A percentile compares a stretch with the other conserved stretches of the same genome.
Evolutionary conservation across 2,329 filamentous ascomycete genomes (phyloP).

Genomic region (Pyricularia grisea): DNA sequence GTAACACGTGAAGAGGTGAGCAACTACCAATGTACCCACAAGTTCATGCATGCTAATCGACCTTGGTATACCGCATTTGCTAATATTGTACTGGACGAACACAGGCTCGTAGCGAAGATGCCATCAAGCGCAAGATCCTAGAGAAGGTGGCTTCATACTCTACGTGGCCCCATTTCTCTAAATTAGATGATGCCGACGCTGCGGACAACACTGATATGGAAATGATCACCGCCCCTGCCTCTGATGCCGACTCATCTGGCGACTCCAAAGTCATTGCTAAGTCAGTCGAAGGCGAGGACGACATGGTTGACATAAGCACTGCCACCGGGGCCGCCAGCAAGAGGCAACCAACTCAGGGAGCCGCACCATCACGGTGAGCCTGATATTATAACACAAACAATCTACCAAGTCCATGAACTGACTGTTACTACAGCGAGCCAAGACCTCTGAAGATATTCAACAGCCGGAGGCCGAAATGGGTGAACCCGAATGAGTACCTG

Average conservation of each 20-base stretch:
- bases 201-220: slow-evolving; percentile 54
- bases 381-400: neutral
- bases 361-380: neutral
- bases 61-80: neutral
- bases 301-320: slow-evolving; percentile 82
- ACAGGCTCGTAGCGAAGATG: slow-evolving; percentile 49
- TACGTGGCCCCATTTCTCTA: slow-evolving; percentile 54
- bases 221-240: slow-evolving; percentile 54
- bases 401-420: neutral
- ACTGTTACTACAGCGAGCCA: slow-evolving; percentile 4
- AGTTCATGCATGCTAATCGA: neutral
- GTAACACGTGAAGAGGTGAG: slow-evolving; percentile 63
- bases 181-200: slow-evolving; percentile 34
- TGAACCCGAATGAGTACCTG: slow-evolving; percentile 46
- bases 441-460: slow-evolving; percentile 37
- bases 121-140: slow-evolving; percentile 71
- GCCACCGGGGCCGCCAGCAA: slow-evolving; percentile 32
- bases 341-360: slow-evolving; percentile 21
- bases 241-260: slow-evolving; percentile 55
- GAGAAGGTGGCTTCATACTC: slow-evolving; percentile 69
- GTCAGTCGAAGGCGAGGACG: slow-evolving; percentile 82
- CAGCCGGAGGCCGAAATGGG: slow-evolving; percentile 41
- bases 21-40: neutral
- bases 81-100: too few relatives aligned
- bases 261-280: slow-evolving; percentile 64